Evolutionary conservation across 1,284 basidiomycete genomes (phyloP).

Genomic region (Cystobasidiaceae sp.): DNA sequence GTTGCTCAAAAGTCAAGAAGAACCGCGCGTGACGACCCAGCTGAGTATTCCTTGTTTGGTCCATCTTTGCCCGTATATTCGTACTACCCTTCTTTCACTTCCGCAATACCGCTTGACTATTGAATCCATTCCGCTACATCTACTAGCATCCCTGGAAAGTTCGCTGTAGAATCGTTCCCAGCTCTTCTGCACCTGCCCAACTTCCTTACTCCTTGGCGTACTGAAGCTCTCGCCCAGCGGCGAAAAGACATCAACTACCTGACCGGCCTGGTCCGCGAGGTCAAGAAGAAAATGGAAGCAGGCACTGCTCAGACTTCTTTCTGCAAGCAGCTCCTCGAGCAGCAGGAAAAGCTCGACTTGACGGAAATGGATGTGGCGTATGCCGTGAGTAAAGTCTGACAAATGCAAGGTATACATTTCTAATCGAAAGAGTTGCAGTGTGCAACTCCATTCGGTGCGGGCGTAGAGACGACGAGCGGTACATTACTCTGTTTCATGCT

Average conservation of each 20-base stretch:
- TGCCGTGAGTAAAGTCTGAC: too few relatives aligned
- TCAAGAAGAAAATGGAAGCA: constrained; percentile 50
- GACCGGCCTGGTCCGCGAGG: constrained; percentile 52
- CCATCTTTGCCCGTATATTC: too few relatives aligned
- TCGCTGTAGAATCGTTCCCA: constrained; percentile 54
- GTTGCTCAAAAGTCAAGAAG: not conserved
- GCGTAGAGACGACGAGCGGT: constrained; percentile 50
- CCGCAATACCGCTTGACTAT: not conserved
- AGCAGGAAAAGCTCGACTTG: constrained; percentile 51
- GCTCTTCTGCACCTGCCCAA: constrained; percentile 53
- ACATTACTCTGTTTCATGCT: constrained; percentile 33
- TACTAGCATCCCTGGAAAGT: constrained; percentile 55
- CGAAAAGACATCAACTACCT: constrained; percentile 52
- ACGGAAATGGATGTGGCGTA: constrained; percentile 53
- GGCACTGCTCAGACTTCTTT: constrained; percentile 52
- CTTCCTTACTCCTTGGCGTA: constrained; percentile 28
- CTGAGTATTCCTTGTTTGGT: too few relatives aligned
- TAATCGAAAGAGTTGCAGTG: too few relatives aligned
- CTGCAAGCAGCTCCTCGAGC: constrained; percentile 50
- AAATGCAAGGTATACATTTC: too few relatives aligned
- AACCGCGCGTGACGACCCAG: too few relatives aligned
- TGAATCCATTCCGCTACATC: not conserved
- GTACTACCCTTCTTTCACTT: too few relatives aligned
- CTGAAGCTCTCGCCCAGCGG: constrained; percentile 41
- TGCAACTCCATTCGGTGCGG: constrained; percentile 53